Evolutionary conservation across 352 stramenopile genomes (phyloP).

Genomic region (Pythium phragmiticola): DNA sequence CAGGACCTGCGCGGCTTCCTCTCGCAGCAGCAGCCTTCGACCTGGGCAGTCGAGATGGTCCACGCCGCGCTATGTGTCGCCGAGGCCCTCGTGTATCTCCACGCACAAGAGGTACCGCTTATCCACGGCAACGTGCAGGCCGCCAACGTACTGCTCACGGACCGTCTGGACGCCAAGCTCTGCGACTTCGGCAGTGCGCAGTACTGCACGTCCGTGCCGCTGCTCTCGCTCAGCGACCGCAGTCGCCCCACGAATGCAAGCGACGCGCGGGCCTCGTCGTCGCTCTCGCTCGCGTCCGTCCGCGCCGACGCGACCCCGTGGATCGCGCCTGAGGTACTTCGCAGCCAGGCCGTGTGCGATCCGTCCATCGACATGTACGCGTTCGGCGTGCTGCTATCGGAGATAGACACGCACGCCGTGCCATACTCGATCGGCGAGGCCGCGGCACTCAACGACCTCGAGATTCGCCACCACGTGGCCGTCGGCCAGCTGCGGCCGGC

Average conservation of each 20-base stretch:
- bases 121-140: slow-evolving; percentile 38
- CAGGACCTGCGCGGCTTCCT: slow-evolving; percentile 36
- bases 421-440: slow-evolving; percentile 23
- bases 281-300: slow-evolving; percentile 12
- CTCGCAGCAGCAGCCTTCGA: slow-evolving; percentile 4
- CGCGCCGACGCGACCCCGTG: slow-evolving; percentile 22
- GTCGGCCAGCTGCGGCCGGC: slow-evolving; percentile 29
- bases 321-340: slow-evolving; percentile 27
- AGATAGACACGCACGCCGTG: slow-evolving; percentile 31
- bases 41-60: slow-evolving; percentile 37
- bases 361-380: slow-evolving; percentile 31
- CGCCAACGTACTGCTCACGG: slow-evolving; percentile 34
- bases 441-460: slow-evolving; percentile 15
- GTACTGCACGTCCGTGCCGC: slow-evolving; percentile 18
- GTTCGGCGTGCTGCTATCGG: slow-evolving; percentile 31
- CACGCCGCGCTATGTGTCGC: slow-evolving; percentile 46
- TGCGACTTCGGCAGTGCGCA: slow-evolving; percentile 37
- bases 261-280: slow-evolving; percentile 5
- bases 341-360: slow-evolving; percentile 15
- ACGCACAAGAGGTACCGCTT: slow-evolving; percentile 30
- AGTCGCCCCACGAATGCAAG: neutral
- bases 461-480: slow-evolving; percentile 34
- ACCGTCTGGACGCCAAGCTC: slow-evolving; percentile 35
- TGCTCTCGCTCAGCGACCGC: slow-evolving; percentile 13
- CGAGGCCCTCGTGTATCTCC: slow-evolving; percentile 36